These are phyloP conservation scores for Xylariaceae sp. DNA, from an alignment of 2,329 filamentous ascomycete genomes.

Conservation along the genomic window DNA sequence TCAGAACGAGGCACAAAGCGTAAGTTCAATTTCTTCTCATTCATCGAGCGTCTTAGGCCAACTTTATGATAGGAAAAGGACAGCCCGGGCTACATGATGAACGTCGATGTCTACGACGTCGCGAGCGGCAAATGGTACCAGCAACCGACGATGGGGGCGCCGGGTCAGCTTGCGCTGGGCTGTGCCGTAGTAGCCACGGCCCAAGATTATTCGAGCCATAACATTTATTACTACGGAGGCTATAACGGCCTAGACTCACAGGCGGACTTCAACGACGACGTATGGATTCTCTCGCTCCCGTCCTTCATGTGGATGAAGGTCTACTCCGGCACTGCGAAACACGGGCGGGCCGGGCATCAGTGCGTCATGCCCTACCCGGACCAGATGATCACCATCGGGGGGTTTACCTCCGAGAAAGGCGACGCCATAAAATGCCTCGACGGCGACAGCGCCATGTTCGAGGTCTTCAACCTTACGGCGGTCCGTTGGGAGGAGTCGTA, in stretches of 20 bases:
- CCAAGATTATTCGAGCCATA: conserved; percentile 72
- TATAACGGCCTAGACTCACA: conserved; percentile 57
- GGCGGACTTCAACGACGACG: conserved; percentile 60
- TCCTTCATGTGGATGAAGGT: conserved; percentile 76
- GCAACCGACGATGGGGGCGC: conserved; percentile 65
- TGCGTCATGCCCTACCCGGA: conserved; percentile 77
- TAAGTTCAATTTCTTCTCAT: conserved; percentile 32
- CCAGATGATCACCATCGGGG: conserved; percentile 79
- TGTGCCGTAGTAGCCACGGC: conserved; percentile 77
- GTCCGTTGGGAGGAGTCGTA: conserved; percentile 72
- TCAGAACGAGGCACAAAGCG: conserved; percentile 42
- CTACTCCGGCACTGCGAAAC: conserved; percentile 46
- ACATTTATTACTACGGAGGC: conserved; percentile 84
- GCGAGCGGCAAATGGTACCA: conserved; percentile 67
- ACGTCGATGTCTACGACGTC: conserved; percentile 78
- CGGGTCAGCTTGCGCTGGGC: conserved; percentile 61
- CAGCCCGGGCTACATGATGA: conserved; percentile 71
- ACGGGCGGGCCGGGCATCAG: conserved; percentile 70
- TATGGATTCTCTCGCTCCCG: conserved; percentile 80
- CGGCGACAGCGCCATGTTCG: conserved; percentile 49
- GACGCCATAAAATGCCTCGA: conserved; percentile 48
- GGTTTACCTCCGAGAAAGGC: conserved; percentile 50
- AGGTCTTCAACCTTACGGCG: conserved; percentile 74
- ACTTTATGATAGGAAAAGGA: conserved; percentile 52
- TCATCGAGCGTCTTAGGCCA: conserved; percentile 14